Evolutionary conservation across 2,329 filamentous ascomycete genomes (phyloP), one percentile per base, ranked within the genome.

Genomic region (Ceratocystis eucalypticola): DNA sequence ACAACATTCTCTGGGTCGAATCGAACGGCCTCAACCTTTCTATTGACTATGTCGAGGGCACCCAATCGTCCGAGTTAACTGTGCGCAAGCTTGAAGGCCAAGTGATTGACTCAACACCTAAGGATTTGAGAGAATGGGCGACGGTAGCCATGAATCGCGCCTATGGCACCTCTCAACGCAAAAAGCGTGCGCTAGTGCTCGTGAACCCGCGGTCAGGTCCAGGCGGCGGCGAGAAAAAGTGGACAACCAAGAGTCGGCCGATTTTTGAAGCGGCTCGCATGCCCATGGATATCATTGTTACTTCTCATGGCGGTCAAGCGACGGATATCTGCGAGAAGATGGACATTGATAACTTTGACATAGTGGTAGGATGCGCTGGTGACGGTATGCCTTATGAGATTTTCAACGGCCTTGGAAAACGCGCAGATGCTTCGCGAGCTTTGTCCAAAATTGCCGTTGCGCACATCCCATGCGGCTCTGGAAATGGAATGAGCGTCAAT

Each of bases 401-500:
- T 7, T 96, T 96, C 79, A 97, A 99, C 73, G 94, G 94, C 0
- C 77, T 99, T 41, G 91, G 84, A 15, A 87, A 85, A 75, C 86
- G 91, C 48, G 73, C 81, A 3, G 89, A 96, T 75, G 91, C 91
- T 22, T 79, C 80, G 41, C 82, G 82, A 66, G 94, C 93, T 0
- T 77, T 99, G 68, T 77, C 80, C 25, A 88, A 87, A 71, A 77
- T 97, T 15, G 89, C 94, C 0, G 85, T 99, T 1, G 87, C 86
- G 25, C 90, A 96, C 72, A 81, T 99, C 45, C 94, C 94, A 1
- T 96, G 92, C 73, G 94, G 94, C 15, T 94, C 89, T 62, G 94
- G 94, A 5, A 99, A 99, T 74, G 94, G 90, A 25, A 88, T 97
- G 85, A 89, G 89, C 69, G 87, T 88, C 77, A 97, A 96, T 74